phyloP scores from a whole-genome alignment of 2,329 filamentous ascomycete species.

The Microdochium paspali region DNA sequence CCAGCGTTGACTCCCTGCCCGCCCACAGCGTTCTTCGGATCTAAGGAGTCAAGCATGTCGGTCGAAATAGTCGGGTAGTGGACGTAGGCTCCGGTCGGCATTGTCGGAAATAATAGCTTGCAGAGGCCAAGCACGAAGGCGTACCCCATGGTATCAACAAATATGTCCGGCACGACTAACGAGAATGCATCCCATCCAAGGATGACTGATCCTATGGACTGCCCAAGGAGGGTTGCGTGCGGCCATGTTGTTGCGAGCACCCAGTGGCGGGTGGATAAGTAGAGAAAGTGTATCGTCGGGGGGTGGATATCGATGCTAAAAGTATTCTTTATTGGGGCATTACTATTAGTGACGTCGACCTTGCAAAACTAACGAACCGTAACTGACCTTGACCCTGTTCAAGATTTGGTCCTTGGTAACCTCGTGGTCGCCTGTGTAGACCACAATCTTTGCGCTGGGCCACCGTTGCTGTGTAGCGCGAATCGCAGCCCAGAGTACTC shows the following conservation, averaged over 20 bases:
- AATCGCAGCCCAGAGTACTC: slow-evolving; percentile 93
- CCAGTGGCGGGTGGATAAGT: slow-evolving; percentile 79
- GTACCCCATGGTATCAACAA: slow-evolving; percentile 97
- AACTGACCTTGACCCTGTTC: slow-evolving; percentile 57
- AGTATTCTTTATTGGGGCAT: slow-evolving; percentile 47
- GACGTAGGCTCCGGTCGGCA: slow-evolving; percentile 88
- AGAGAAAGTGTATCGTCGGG: slow-evolving; percentile 78
- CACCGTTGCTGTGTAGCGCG: slow-evolving; percentile 81
- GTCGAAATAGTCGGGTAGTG: slow-evolving; percentile 98
- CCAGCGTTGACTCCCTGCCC: slow-evolving; percentile 74
- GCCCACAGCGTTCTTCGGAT: slow-evolving; percentile 49
- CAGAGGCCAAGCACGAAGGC: slow-evolving; percentile 79
- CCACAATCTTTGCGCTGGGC: slow-evolving; percentile 79
- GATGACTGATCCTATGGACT: slow-evolving; percentile 80
- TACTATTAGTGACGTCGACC: slow-evolving; percentile 1
- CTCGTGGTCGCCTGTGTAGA: slow-evolving; percentile 94
- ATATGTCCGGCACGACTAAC: slow-evolving; percentile 86
- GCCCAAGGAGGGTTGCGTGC: slow-evolving; percentile 85
- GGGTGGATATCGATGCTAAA: slow-evolving; percentile 90
- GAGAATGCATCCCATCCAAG: slow-evolving; percentile 88
- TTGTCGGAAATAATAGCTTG: slow-evolving; percentile 68
- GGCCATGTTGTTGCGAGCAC: slow-evolving; percentile 85
- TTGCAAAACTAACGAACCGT: not conserved
- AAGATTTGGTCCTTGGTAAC: slow-evolving; percentile 74
- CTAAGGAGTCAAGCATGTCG: slow-evolving; percentile 84